Conservation (phyloP, 805 yeast species). For the Pichia cephalocereana region DNA sequence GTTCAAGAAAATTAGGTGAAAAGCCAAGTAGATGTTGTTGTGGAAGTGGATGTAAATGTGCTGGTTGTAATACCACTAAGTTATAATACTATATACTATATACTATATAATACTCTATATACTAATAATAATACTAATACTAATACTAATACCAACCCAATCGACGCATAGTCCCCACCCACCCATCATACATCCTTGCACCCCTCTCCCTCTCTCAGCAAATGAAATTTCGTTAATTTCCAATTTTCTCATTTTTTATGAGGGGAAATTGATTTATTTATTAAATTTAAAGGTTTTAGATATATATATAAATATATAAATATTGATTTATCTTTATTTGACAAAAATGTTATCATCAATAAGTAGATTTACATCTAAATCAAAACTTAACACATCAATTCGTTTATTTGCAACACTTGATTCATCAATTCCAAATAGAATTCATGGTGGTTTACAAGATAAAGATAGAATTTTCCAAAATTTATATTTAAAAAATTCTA, state of each 20-base stretch:
- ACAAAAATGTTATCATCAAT: slow-evolving; percentile 7
- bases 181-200: not conserved
- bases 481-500: slow-evolving; percentile 41
- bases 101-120: not conserved
- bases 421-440: slow-evolving; percentile 38
- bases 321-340: too few species aligned
- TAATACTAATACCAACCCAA: not conserved
- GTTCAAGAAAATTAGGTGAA: slow-evolving; percentile 17
- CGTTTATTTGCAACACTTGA: slow-evolving; percentile 34
- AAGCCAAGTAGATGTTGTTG: slow-evolving; percentile 22
- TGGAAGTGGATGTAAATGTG: slow-evolving; percentile 28
- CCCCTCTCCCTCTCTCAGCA: not conserved
- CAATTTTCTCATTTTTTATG: not conserved
- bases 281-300: too few species aligned
- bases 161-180: not conserved
- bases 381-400: not conserved
- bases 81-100: slow-evolving; percentile 3
- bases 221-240: too few species aligned
- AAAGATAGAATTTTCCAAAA: slow-evolving; percentile 84
- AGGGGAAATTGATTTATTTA: not conserved
- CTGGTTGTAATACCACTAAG: slow-evolving; percentile 30
- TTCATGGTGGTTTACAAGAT: slow-evolving; percentile 69
- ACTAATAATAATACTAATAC: too few species aligned
- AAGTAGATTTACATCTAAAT: not conserved
- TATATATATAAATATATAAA: too few species aligned